Base-by-base conservation (phyloP, 768 basidiomycete species). In the Pleurotus giganteus region DNA sequence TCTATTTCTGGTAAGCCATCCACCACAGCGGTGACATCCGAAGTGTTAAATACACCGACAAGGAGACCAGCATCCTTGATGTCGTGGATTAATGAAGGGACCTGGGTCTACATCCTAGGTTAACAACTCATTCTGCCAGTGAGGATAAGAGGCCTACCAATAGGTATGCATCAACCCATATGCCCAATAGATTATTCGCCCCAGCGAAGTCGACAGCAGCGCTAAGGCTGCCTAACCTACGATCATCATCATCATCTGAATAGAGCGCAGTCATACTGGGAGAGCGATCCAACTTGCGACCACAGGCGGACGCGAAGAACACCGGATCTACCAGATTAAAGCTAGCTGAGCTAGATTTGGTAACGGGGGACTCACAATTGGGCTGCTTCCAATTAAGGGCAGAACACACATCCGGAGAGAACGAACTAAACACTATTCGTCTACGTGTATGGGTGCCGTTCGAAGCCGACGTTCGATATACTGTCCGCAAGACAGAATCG, bases 321-420 rank as follows among this genome's bases (percentile, higher is more conserved):
- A 98, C 95, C 52, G 96, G 94, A 79, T 96, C 94, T 93, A 66
- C 29, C 31, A 47, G 21, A 37, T 34, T 27, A 11, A 52, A 53
- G 53, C 53, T 37, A 44, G 36, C 28, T 17, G 12, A 17, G 4
- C 7, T 12, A 17, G 37, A 32, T 41, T 17, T 15, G 19, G 7
- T 13, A 53, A 26, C 9, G 46, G 37, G 23, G 32, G 31, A 71
- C 85, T 71, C 72, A 93, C 96, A 98, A 69, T 98, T 98, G 11
- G 96, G 96, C 70, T 99, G 96, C 71, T 99, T 99, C 97, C 96
- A 98, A 65, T 99, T 98, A 53, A 98, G 70, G 13, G 91, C 87
- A 6, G 91, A 84, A 69, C 94, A 96, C 0, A 94, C 83, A 65
- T 91, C 86, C 7, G 95, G 91, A 45, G 89, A 88, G 69, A 91